These are phyloP conservation scores for Pyrrhoderma lamaoense DNA, from an alignment of 1,284 basidiomycete genomes.

Conservation along the genomic window DNA sequence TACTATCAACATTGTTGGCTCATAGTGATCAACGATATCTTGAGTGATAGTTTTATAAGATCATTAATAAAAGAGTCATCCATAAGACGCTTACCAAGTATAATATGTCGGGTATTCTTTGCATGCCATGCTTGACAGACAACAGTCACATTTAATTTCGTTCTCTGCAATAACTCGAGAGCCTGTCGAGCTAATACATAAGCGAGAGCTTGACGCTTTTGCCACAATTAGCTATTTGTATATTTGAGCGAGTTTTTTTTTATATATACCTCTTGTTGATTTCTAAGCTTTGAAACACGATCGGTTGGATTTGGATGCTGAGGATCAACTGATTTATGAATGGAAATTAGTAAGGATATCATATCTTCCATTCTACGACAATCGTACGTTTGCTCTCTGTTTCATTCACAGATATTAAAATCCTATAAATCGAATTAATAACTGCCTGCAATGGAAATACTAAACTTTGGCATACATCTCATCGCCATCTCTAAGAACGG, in stretches of 20 bases:
- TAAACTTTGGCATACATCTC: constrained; percentile 46
- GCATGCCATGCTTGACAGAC: constrained; percentile 94
- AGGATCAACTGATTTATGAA: constrained; percentile 70
- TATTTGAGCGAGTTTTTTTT: constrained; percentile 2
- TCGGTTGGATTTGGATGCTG: constrained; percentile 62
- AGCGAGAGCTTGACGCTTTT: constrained; percentile 78
- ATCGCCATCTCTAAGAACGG: constrained; percentile 91
- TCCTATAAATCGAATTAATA: constrained; percentile 28
- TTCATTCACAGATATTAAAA: constrained; percentile 88
- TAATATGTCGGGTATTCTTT: constrained; percentile 90
- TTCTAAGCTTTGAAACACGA: constrained; percentile 66
- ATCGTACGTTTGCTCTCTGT: constrained; percentile 79
- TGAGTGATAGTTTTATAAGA: constrained; percentile 5
- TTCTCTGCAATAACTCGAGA: constrained; percentile 84
- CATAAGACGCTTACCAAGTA: constrained; percentile 48
- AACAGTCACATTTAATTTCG: constrained; percentile 78
- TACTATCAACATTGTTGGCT: constrained; percentile 92
- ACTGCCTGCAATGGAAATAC: constrained; percentile 2
- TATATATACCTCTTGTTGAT: constrained; percentile 76
- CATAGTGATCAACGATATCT: constrained; percentile 87
- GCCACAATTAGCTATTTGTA: constrained; percentile 3
- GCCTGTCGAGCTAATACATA: constrained; percentile 86
- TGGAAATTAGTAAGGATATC: constrained; percentile 1
- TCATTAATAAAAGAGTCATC: neutral
- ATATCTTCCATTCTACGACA: no score